Percentiles rank a stretch among this genome's conserved stretches.
These are phyloP conservation scores for Lepraria neglecta DNA, from an alignment of 495 filamentous ascomycete species.

Conservation along the genomic window DNA sequence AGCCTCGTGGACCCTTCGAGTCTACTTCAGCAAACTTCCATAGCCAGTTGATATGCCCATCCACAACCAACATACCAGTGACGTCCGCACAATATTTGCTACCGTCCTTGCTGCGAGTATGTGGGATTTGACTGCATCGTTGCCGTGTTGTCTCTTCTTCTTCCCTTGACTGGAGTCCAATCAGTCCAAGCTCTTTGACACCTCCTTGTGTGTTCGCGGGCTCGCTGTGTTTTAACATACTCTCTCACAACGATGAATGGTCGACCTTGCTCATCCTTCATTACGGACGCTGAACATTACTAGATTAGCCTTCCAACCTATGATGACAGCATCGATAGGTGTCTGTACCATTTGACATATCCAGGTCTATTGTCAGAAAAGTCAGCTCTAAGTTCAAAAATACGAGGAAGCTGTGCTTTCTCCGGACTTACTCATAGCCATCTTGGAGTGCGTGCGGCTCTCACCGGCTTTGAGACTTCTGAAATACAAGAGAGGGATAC, in stretches of 20 bases:
- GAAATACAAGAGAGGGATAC: not conserved
- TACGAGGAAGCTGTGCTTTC: conserved; percentile 22
- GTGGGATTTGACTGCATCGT: conserved; percentile 94
- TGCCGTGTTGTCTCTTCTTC: conserved; percentile 95
- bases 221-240: conserved; percentile 50
- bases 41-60: not conserved
- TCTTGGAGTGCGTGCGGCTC: conserved; percentile 32
- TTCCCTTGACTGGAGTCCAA: conserved; percentile 69
- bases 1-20: conserved; percentile 75
- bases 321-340: not conserved
- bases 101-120: conserved; percentile 95
- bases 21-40: conserved; percentile 19
- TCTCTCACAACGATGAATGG: conserved; percentile 98
- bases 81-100: conserved; percentile 94
- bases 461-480: not conserved
- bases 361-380: conserved; percentile 51
- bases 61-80: conserved; percentile 49
- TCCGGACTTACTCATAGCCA: conserved; percentile 57
- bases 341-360: conserved; percentile 63
- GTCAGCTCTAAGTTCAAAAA: conserved; percentile 30
- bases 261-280: conserved; percentile 91
- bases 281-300: conserved; percentile 53
- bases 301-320: conserved; percentile 28
- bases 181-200: conserved; percentile 19
- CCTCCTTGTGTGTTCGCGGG: not conserved